These are phyloP conservation scores for Cicer pinnatifidum DNA, from an alignment of 306 rosid species.

Conservation along the genomic window DNA sequence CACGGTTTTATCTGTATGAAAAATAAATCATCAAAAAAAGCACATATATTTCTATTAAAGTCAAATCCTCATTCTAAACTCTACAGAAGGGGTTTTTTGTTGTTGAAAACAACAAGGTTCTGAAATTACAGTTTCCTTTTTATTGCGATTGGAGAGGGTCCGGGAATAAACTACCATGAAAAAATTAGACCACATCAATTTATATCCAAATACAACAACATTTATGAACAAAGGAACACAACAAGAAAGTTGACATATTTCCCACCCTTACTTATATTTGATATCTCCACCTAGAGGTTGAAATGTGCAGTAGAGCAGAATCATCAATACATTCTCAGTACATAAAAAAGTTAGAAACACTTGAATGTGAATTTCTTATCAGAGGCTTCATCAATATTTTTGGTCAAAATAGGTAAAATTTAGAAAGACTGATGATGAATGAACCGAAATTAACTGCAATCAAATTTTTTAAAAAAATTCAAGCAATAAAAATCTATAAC, in stretches of 20 bases:
- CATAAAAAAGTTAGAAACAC: slow-evolving; percentile 4
- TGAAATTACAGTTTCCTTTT: not conserved
- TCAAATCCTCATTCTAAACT: slow-evolving; percentile 14
- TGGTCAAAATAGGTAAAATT: too few species aligned
- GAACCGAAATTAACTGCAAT: slow-evolving; percentile 12
- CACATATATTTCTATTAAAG: slow-evolving; percentile 2
- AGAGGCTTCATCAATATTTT: slow-evolving; percentile 9
- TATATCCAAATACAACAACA: slow-evolving; percentile 22
- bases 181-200: slow-evolving; percentile 9
- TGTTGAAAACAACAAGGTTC: not conserved
- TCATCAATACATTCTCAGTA: not conserved
- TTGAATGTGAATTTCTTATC: slow-evolving; percentile 35
- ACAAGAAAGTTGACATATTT: slow-evolving; percentile 22
- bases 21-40: slow-evolving; percentile 43
- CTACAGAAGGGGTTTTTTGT: not conserved
- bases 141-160: not conserved
- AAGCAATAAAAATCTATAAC: slow-evolving; percentile 9
- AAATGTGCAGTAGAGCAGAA: slow-evolving; percentile 23
- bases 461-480: not conserved
- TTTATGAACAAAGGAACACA: slow-evolving; percentile 2
- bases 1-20: slow-evolving; percentile 46
- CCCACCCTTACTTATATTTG: not conserved
- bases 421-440: not conserved
- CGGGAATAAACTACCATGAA: slow-evolving; percentile 17
- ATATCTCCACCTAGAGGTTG: not conserved